Percentiles rank a stretch among this genome's conserved stretches.
Evolutionary conservation across 257 asterid genomes (phyloP).

Genomic region (Capsicum rhomboideum): DNA sequence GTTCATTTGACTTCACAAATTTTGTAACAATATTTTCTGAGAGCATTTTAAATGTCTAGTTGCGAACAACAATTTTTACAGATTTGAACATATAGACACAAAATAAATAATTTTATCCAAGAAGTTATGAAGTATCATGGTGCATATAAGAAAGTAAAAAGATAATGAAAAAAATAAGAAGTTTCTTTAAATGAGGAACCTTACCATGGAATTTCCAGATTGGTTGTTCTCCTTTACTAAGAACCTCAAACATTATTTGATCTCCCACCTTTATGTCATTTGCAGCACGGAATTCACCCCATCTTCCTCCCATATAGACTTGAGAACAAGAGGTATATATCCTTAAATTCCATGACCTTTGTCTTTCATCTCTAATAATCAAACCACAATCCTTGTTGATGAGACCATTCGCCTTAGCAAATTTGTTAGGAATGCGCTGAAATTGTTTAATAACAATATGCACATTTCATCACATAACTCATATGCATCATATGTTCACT

Average conservation of each 20-base stretch:
- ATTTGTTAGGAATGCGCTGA: neutral
- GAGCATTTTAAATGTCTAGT: neutral
- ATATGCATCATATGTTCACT: neutral
- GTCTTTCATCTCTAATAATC: neutral
- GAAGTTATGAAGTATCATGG: neutral
- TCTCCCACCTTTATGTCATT: neutral
- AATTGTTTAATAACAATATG: neutral
- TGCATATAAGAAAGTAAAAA: neutral
- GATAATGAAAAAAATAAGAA: neutral
- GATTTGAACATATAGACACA: neutral
- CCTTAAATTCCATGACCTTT: slow-evolving; percentile 7
- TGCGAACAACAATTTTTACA: neutral
- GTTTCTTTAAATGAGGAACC: neutral
- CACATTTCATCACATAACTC: neutral
- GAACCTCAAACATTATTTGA: neutral
- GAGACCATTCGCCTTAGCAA: neutral
- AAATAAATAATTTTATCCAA: neutral
- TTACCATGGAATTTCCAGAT: neutral
- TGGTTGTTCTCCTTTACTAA: neutral
- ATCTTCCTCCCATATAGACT: neutral
- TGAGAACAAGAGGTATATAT: neutral
- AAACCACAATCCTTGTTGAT: neutral
- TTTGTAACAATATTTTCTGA: neutral
- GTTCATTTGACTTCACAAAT: neutral
- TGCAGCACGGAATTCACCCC: neutral